Base-by-base conservation (phyloP, 768 basidiomycete genomes). In the Pisolithus orientalis region DNA sequence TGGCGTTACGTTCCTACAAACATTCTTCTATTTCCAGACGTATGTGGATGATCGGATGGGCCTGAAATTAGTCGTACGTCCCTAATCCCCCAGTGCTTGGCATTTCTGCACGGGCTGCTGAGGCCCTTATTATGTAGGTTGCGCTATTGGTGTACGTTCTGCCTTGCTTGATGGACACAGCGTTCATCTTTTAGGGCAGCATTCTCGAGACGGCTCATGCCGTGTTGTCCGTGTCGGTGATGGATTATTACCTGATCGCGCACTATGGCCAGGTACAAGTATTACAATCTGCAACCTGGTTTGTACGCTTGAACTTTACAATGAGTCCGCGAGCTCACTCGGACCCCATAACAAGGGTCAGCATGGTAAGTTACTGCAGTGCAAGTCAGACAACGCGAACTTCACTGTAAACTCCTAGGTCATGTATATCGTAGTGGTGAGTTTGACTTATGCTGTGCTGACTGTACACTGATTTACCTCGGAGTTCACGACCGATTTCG, bases 1-100 rank as follows among this genome's bases (percentile, higher is more conserved):
- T 25, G 65, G 65, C 8, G 45, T 51, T 29, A 55, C 50, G 10
- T 55, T 50, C 29, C 29, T 51, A 3, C 54, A 55, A 32, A 39
- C 49, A 27, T 48, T 55, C 24, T 51, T 55, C 47, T 55, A 55
- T 39, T 55, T 47, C 31, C 54, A 55, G 32, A 55, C 46, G 39
- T 55, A 55, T 31, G 37, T 37, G 7, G 17, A 51, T 47, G 54
- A 55, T 51, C 54, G 50, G 24, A 39, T 6, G 27, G 39, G 11
- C 29, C 54, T 55, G 17, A 49, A 51, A 37, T 32, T 43, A 6
- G 37, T 40, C 7, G 49, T 55, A 47, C 11, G 51, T 24, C 46
- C 13, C 5, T 10, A 17, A 27, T 37, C 44, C 7, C 8, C 14
- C 34, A 9, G 21, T 29, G 27, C 27, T 8, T 8, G 24, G 2